Percentiles rank a stretch among this genome's conserved stretches.
These are phyloP conservation scores for Alopecurus myosuroides DNA, from an alignment of 176 grass and related monocot species.

Conservation along the genomic window DNA sequence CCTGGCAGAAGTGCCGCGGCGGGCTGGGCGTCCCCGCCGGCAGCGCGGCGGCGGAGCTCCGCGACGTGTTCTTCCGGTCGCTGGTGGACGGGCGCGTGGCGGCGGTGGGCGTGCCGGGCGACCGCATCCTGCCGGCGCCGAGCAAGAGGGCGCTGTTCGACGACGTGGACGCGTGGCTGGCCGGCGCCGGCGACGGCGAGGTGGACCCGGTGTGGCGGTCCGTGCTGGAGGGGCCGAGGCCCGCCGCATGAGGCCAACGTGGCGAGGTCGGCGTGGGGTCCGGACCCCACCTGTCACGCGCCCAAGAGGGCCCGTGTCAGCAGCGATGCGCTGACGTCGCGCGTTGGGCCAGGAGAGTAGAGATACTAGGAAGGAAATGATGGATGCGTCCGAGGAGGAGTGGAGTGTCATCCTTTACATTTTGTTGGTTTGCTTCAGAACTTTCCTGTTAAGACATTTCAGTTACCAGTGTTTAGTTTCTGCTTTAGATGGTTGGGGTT, in stretches of 20 bases:
- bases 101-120: slow-evolving; percentile 46
- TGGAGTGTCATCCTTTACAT: not conserved
- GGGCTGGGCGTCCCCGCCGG: slow-evolving; percentile 11
- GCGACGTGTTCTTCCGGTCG: slow-evolving; percentile 78
- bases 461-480: not conserved
- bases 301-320: not conserved
- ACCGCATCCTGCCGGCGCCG: slow-evolving; percentile 29
- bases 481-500: not conserved
- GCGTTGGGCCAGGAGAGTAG: not conserved
- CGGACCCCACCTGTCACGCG: not conserved
- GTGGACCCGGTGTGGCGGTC: slow-evolving; percentile 67
- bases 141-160: slow-evolving; percentile 35
- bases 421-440: not conserved
- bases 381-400: not conserved
- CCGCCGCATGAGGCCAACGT: slow-evolving; percentile 27
- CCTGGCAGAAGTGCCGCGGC: slow-evolving; percentile 40
- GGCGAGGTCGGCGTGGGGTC: not conserved
- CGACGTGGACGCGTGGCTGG: slow-evolving; percentile 40
- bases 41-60: slow-evolving; percentile 25
- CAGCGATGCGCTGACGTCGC: not conserved
- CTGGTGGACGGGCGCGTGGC: slow-evolving; percentile 41
- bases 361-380: not conserved
- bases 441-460: not conserved
- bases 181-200: slow-evolving; percentile 33
- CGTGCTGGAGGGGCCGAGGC: slow-evolving; percentile 21